phyloP scores from a whole-genome alignment of 768 basidiomycete species.

The Jaapia argillacea region DNA sequence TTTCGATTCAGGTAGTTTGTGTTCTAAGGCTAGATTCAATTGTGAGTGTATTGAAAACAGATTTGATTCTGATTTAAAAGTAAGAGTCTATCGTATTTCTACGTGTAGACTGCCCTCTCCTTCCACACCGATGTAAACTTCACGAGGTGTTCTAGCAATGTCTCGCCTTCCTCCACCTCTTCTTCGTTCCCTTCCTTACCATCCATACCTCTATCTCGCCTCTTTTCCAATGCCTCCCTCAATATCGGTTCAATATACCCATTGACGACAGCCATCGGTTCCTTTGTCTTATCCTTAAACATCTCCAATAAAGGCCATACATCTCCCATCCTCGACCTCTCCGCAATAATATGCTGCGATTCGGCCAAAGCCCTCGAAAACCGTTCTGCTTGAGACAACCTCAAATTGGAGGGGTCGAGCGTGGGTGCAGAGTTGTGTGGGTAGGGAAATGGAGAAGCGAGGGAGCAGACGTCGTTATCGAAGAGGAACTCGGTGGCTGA shows the following conservation, averaged over 20 bases:
- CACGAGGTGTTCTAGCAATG: slow-evolving; percentile 15
- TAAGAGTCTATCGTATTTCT: too few species aligned
- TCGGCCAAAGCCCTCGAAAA: slow-evolving; percentile 42
- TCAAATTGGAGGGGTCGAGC: too few species aligned
- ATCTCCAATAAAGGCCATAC: slow-evolving; percentile 47
- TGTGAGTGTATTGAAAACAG: too few species aligned
- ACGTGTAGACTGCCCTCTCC: too few species aligned
- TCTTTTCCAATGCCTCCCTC: slow-evolving; percentile 28
- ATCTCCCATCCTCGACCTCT: slow-evolving; percentile 29
- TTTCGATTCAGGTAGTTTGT: too few species aligned
- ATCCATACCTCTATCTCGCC: slow-evolving; percentile 15
- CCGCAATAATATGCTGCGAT: slow-evolving; percentile 31
- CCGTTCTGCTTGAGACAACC: slow-evolving; percentile 10
- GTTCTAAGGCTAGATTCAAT: too few species aligned
- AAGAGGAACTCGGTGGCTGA: slow-evolving; percentile 22
- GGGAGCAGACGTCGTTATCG: slow-evolving; percentile 15
- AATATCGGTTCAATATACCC: slow-evolving; percentile 46
- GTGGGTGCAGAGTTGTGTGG: background rate
- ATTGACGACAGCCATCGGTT: slow-evolving; percentile 36
- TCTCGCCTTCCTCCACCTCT: slow-evolving; percentile 17
- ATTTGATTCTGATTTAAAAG: too few species aligned
- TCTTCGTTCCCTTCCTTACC: too few species aligned
- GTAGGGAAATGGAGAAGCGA: slow-evolving; percentile 11
- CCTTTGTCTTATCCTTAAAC: slow-evolving; percentile 34
- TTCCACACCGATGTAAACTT: slow-evolving; percentile 10